phyloP scores from a whole-genome alignment of 2,329 filamentous ascomycete genomes.

The Fusarium humuli region DNA sequence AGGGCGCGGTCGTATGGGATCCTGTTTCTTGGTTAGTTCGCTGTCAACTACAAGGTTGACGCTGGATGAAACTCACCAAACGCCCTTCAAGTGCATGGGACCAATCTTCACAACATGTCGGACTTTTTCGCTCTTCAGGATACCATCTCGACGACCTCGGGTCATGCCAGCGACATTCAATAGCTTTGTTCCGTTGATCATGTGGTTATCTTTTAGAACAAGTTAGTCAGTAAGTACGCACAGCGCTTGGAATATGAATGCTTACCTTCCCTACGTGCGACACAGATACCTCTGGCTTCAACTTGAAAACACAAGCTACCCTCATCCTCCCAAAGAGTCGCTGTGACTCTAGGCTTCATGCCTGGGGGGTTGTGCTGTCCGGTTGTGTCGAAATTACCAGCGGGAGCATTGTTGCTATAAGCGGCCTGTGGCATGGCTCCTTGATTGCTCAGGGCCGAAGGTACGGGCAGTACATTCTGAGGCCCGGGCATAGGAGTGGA shows the following conservation, averaged over 20 bases:
- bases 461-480: constrained; percentile 76
- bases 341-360: constrained; percentile 96
- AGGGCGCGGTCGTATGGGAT: constrained; percentile 98
- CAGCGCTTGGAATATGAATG: constrained; percentile 5
- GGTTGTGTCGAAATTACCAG: constrained; percentile 76
- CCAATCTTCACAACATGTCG: constrained; percentile 98
- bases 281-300: constrained; percentile 94
- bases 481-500: constrained; percentile 73
- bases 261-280: constrained; percentile 90
- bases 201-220: constrained; percentile 81
- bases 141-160: constrained; percentile 91
- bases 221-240: neutral
- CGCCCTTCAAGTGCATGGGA: constrained; percentile 98
- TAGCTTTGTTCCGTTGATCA: constrained; percentile 98
- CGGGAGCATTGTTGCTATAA: constrained; percentile 59
- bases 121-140: constrained; percentile 96
- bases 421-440: constrained; percentile 59
- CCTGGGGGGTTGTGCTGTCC: constrained; percentile 94
- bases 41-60: constrained; percentile 4
- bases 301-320: constrained; percentile 98
- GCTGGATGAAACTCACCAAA: constrained; percentile 74
- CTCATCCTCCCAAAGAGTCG: constrained; percentile 98
- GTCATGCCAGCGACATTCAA: constrained; percentile 99
- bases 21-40: constrained; percentile 64
- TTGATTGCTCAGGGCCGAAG: constrained; percentile 64